Evolutionary conservation across 2,329 filamentous ascomycete species (phyloP).

Genomic region (Penicillium glabrum): DNA sequence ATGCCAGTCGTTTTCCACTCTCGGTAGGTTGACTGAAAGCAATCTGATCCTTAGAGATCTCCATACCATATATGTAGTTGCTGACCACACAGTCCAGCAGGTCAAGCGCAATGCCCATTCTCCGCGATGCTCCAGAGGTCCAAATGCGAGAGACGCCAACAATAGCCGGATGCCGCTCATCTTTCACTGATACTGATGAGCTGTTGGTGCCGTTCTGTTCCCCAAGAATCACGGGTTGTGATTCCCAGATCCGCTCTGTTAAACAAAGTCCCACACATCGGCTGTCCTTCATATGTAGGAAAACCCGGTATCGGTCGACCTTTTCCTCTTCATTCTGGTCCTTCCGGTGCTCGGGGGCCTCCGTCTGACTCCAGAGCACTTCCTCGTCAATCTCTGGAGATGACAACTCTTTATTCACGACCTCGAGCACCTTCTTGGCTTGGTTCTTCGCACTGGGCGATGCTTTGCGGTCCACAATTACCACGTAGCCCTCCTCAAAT

Average conservation of each 20-base stretch:
- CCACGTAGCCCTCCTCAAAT: slow-evolving; percentile 54
- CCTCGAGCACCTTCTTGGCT: slow-evolving; percentile 58
- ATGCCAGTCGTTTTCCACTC: slow-evolving; percentile 58
- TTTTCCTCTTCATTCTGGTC: slow-evolving; percentile 36
- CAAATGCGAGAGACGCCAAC: slow-evolving; percentile 66
- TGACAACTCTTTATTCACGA: slow-evolving; percentile 63
- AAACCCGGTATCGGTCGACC: slow-evolving; percentile 58
- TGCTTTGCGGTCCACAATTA: slow-evolving; percentile 58
- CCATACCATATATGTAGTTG: slow-evolving; percentile 57
- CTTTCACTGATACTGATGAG: slow-evolving; percentile 48
- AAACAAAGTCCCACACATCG: slow-evolving; percentile 65
- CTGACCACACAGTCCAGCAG: slow-evolving; percentile 57
- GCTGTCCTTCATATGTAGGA: slow-evolving; percentile 60
- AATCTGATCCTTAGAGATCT: slow-evolving; percentile 55
- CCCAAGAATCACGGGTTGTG: slow-evolving; percentile 47
- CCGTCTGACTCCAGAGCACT: slow-evolving; percentile 55
- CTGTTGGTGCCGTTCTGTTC: slow-evolving; percentile 24
- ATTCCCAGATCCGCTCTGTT: slow-evolving; percentile 60
- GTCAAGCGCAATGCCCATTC: slow-evolving; percentile 57
- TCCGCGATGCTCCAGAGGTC: slow-evolving; percentile 58
- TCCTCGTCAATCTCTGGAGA: slow-evolving; percentile 60
- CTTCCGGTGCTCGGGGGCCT: slow-evolving; percentile 39
- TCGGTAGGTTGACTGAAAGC: slow-evolving; percentile 68
- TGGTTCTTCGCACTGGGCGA: slow-evolving; percentile 51
- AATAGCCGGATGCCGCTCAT: slow-evolving; percentile 48